These are phyloP conservation scores for Stagonosporopsis cucurbitacearum DNA, from an alignment of 2,329 filamentous ascomycete species.

Conservation along the genomic window DNA sequence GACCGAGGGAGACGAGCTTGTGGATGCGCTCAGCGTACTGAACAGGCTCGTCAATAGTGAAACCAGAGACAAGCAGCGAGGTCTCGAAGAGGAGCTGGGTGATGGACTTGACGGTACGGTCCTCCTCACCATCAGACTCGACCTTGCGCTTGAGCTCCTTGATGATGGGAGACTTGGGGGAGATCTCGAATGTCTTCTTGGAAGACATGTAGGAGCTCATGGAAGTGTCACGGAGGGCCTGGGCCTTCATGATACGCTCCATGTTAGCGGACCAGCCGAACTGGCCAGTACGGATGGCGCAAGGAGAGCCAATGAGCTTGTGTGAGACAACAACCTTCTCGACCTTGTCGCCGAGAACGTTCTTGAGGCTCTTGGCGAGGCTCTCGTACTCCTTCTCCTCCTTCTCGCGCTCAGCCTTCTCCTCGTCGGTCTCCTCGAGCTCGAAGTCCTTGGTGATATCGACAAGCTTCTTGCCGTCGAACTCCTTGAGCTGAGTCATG, in stretches of 20 bases:
- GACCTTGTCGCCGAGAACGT: conserved; percentile 98
- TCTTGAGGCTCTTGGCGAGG: conserved; percentile 97
- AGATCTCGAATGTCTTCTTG: conserved; percentile 99
- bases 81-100: conserved; percentile 99
- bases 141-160: conserved; percentile 99
- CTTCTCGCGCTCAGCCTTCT: conserved; percentile 93
- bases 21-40: conserved; percentile 99
- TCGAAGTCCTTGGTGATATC: conserved; percentile 99
- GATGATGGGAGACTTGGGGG: conserved; percentile 96
- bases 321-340: conserved; percentile 99
- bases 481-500: conserved; percentile 99
- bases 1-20: conserved; percentile 97
- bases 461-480: conserved; percentile 99
- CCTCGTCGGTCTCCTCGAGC: conserved; percentile 99
- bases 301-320: conserved; percentile 94
- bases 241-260: conserved; percentile 99
- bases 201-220: conserved; percentile 99
- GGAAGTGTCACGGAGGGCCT: conserved; percentile 98
- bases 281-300: conserved; percentile 98
- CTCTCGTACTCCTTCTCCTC: conserved; percentile 98
- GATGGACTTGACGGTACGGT: conserved; percentile 99
- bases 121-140: conserved; percentile 94
- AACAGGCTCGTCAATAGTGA: conserved; percentile 99
- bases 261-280: conserved; percentile 99
- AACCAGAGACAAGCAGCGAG: conserved; percentile 95